Evolutionary conservation across 2,329 filamentous ascomycete genomes (phyloP), one percentile per base, ranked within the genome.

Genomic region (Sclerotinia trifoliorum): DNA sequence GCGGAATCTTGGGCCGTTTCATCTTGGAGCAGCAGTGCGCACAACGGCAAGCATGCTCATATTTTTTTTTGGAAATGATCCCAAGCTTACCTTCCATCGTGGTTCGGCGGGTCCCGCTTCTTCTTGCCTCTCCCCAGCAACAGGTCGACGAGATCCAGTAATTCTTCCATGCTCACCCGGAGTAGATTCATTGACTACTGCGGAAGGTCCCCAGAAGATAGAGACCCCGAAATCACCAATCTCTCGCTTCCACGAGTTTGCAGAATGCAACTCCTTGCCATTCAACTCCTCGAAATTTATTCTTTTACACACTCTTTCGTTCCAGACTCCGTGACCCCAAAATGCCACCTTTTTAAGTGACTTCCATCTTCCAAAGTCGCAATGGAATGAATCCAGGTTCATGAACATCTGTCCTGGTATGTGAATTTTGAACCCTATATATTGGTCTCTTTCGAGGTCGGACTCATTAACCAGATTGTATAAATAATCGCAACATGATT

Each of bases 21-120:
- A 39, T 51, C 11, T 32, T 51, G 8, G 26, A 10, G 26, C 21
- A 32, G n/a, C 39, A 63, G 58, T 51, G 11, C 24, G 21, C 32
- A 44, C 21, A 51, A 29, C 10, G n/a, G 13, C 29, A 51, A n/a
- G 19, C 26, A 46, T 32, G 13, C 42, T 67, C 48, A 42, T 39
- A 7, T 26, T 55, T 55, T 63, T 26, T 55, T 55, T 63, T 44
- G 7, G 35, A 44, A 55, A 49, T 48, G 26, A 63, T 48, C 39
- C 39, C 26, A 48, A 39, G 5, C 1, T 21, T 11, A 54, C 26
- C 29, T 26, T 17, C n/a, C 29, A 26, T 62, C 29, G 46, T 39
- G 32, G 15, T 63, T 39, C 46, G 60, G 46, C 60, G 29, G 21
- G 8, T 21, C 32, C 60, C 60, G 60, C 39, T 51, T 62, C 29